Conservation (phyloP, 495 filamentous ascomycete genomes). For the Cercophora newfieldiana region DNA sequence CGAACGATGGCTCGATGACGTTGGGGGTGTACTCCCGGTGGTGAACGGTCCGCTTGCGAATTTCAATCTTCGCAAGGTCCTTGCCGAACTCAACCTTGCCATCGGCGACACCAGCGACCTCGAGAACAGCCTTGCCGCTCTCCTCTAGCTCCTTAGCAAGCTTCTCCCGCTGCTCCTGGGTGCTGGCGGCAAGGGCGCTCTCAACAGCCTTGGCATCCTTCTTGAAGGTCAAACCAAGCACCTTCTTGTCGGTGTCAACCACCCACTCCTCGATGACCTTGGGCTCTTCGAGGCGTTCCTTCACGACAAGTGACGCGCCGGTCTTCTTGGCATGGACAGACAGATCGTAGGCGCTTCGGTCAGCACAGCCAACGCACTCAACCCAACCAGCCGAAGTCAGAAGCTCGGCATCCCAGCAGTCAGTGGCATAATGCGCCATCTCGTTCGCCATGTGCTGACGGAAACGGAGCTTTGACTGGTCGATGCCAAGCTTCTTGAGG, state of each 20-base stretch:
- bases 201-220: slow-evolving; percentile 77
- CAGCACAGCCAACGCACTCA: slow-evolving; percentile 83
- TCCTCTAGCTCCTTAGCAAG: slow-evolving; percentile 63
- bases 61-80: slow-evolving; percentile 70
- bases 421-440: slow-evolving; percentile 74
- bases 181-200: slow-evolving; percentile 63
- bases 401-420: slow-evolving; percentile 86
- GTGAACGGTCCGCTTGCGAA: slow-evolving; percentile 66
- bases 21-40: slow-evolving; percentile 78
- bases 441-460: slow-evolving; percentile 84
- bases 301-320: slow-evolving; percentile 70
- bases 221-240: slow-evolving; percentile 77
- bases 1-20: slow-evolving; percentile 84
- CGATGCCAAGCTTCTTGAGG: slow-evolving; percentile 68
- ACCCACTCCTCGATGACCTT: slow-evolving; percentile 70
- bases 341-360: slow-evolving; percentile 78
- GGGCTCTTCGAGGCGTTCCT: slow-evolving; percentile 62
- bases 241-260: slow-evolving; percentile 79
- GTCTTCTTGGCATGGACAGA: slow-evolving; percentile 79
- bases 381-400: slow-evolving; percentile 81
- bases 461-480: slow-evolving; percentile 73
- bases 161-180: slow-evolving; percentile 70
- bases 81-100: slow-evolving; percentile 67
- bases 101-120: slow-evolving; percentile 55
- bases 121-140: slow-evolving; percentile 65